These are phyloP conservation scores for Wickerhamiella hasegawae DNA, from an alignment of 805 yeast species.

Conservation along the genomic window DNA sequence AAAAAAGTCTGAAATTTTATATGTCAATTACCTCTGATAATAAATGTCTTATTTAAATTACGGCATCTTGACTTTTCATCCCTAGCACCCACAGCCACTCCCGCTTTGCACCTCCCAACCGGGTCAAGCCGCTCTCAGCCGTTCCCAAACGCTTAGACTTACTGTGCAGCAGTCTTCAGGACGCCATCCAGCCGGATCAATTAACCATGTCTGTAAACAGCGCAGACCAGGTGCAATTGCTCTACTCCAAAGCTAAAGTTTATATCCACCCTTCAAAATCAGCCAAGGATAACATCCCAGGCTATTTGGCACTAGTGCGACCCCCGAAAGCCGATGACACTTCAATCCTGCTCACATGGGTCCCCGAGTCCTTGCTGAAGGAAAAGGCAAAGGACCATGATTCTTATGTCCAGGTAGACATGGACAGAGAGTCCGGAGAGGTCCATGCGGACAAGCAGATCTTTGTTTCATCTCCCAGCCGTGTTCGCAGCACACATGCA, in stretches of 20 bases:
- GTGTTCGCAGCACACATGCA: constrained; percentile 45
- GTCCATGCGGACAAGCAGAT: constrained; percentile 14
- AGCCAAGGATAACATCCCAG: constrained; percentile 62
- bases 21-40: no score
- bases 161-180: no score
- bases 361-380: constrained; percentile 32
- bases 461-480: constrained; percentile 35
- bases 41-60: no score
- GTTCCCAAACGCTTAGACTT: no score
- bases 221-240: constrained; percentile 20
- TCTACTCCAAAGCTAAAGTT: constrained; percentile 33
- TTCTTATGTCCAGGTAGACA: constrained; percentile 35
- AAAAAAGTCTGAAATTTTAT: no score
- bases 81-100: no score
- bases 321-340: constrained; percentile 32
- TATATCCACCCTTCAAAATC: constrained; percentile 69
- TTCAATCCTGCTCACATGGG: constrained; percentile 50
- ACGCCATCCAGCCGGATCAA: no score
- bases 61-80: no score
- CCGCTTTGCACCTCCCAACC: no score
- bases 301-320: constrained; percentile 50
- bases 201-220: no score
- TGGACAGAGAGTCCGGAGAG: constrained; percentile 21
- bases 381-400: constrained; percentile 29
- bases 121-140: no score